Base-by-base conservation (phyloP, 1,139 yeast genomes). In the Candida tetrigidarum region DNA sequence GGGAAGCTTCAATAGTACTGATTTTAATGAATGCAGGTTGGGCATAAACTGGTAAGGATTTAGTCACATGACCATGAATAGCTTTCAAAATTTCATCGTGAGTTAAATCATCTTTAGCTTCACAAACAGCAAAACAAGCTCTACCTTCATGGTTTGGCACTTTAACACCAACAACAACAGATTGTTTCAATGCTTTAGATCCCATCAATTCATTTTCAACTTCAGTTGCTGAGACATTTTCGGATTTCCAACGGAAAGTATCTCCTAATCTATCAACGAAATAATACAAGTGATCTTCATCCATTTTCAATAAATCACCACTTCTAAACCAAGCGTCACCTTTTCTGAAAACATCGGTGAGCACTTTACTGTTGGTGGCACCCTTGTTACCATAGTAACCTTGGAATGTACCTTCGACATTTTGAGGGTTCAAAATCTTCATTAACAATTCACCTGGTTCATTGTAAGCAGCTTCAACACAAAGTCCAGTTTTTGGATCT, bases 231-330 rank as follows among this genome's bases (percentile, higher is more conserved):
- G 95, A 84, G 28, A 93, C 97, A 66, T 93, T 92, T 68, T 93
- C 99, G 2, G 96, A 87, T 67, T 91, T 92, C 98, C 98, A 93
- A 55, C 99, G 79, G 73, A 87, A 93, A 0, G 98, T 92, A 62
- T 93, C 99, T 32, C 99, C 99, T 60, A 92, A 71, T 59, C 99
- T 74, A 68, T 92, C 99, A 40, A 90, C 91, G 64, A 93, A 93
- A 66, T 86, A 90, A 58, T 87, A 73, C 55, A 86, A 70, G 1
- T 91, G 87, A 53, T 85, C 79, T 27, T 71, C 71, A 62, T 91
- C 97, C 62, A 75, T 70, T 55, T 73, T 81, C 59, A 92, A 73
- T 55, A 93, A 73, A 63, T 93, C 99, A 37, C 97, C 98, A 30
- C 89, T 80, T 60, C 97, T 78, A 58, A 86, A 85, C 86, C 91